Evolutionary conservation across 805 yeast genomes (phyloP).

Genomic region (Candida railenensis): DNA sequence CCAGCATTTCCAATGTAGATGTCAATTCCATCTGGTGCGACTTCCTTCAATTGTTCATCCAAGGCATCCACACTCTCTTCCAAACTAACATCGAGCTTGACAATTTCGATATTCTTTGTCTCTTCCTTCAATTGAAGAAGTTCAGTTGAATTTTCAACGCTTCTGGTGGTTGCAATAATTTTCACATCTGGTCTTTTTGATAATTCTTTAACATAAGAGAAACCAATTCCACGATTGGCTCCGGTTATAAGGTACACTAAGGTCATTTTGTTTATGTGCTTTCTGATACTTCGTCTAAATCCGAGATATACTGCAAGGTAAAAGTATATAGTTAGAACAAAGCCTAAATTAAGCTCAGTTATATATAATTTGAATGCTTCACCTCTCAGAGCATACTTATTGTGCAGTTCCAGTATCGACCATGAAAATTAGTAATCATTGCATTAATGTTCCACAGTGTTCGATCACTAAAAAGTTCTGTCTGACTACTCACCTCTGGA

Average conservation of each 20-base stretch:
- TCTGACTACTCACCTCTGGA: no score
- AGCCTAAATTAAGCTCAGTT: no score
- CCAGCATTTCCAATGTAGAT: conserved; percentile 33
- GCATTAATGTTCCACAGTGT: no score
- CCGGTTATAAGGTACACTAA: conserved; percentile 27
- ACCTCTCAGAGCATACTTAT: no score
- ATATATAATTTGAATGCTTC: no score
- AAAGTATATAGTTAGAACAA: no score
- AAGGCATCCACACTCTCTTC: conserved; percentile 18
- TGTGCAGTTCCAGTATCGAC: no score
- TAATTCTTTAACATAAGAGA: conserved; percentile 26
- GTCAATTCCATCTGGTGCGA: conserved; percentile 19
- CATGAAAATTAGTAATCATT: no score
- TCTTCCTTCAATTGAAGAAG: conserved; percentile 7
- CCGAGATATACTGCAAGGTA: no score
- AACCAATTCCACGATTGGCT: conserved; percentile 44
- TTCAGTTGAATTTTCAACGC: conserved; percentile 22
- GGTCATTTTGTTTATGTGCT: no score
- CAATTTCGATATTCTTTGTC: conserved; percentile 13
- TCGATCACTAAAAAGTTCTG: no score
- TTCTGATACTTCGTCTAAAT: no score
- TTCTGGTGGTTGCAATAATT: conserved; percentile 41
- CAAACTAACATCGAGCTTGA: conserved; percentile 14
- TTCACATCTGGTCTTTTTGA: conserved; percentile 21
- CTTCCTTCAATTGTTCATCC: conserved; percentile 10